Evolutionary conservation across 495 filamentous ascomycete species (phyloP).

Genomic region (Hypoxylon fragiforme): DNA sequence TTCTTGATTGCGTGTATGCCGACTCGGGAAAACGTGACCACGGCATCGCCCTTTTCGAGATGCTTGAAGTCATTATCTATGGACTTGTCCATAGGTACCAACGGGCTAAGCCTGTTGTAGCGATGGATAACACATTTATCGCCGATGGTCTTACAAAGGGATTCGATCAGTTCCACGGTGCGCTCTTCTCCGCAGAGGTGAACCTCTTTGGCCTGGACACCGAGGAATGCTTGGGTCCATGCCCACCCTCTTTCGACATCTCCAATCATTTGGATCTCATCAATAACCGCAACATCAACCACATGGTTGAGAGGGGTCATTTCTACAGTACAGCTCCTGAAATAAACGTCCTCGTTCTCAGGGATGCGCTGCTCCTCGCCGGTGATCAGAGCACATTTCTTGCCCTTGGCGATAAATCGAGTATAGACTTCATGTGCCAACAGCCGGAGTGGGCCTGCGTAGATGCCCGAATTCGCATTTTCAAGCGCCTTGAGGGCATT

Average conservation of each 20-base stretch:
- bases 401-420: constrained; percentile 75
- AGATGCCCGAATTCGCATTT: constrained; percentile 73
- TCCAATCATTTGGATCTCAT: constrained; percentile 98
- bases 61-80: constrained; percentile 63
- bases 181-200: constrained; percentile 94
- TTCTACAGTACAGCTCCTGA: constrained; percentile 91
- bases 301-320: constrained; percentile 76
- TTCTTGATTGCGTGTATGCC: constrained; percentile 79
- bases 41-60: constrained; percentile 85
- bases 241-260: constrained; percentile 84
- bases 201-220: constrained; percentile 80
- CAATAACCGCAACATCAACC: constrained; percentile 91
- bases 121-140: constrained; percentile 79
- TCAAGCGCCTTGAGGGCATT: constrained; percentile 88
- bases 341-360: constrained; percentile 49
- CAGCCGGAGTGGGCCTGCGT: constrained; percentile 86
- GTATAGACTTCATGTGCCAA: constrained; percentile 92
- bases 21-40: constrained; percentile 82
- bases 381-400: constrained; percentile 77
- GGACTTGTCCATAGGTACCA: constrained; percentile 65
- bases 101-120: constrained; percentile 80
- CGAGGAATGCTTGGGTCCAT: constrained; percentile 93
- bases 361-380: constrained; percentile 80
- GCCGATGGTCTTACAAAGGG: constrained; percentile 77
- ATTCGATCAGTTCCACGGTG: constrained; percentile 74